Evolutionary conservation across 495 filamentous ascomycete species (phyloP).

Genomic region (Aspergillus conjunctus): DNA sequence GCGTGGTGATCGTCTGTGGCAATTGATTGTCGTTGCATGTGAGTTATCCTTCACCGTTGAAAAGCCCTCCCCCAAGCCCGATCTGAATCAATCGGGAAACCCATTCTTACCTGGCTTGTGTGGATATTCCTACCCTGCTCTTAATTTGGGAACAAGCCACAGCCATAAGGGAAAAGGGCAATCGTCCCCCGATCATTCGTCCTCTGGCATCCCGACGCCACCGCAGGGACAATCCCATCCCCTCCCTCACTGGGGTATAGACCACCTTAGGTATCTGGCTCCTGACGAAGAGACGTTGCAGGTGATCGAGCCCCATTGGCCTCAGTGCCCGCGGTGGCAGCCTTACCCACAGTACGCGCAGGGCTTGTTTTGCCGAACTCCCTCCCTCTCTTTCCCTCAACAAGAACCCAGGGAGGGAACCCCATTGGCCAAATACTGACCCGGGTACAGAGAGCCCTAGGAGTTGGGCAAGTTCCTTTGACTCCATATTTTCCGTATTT

Average conservation of each 20-base stretch:
- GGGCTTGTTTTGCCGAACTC: conserved; percentile 14
- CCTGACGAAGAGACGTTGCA: neutral
- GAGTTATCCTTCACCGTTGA: conserved; percentile 11
- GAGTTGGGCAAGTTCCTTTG: neutral
- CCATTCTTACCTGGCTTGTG: conserved; percentile 7
- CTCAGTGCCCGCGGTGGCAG: conserved; percentile 15
- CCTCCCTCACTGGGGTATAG: conserved; percentile 4
- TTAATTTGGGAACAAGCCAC: conserved; percentile 12
- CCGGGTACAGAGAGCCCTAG: no score
- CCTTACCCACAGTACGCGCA: conserved; percentile 17
- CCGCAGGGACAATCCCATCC: conserved; percentile 5
- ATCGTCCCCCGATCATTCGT: neutral
- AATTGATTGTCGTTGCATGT: conserved; percentile 13
- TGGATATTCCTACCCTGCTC: conserved; percentile 2
- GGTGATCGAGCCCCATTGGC: conserved; percentile 9
- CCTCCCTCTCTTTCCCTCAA: no score
- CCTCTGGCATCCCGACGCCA: conserved; percentile 4
- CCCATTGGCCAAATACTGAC: no score
- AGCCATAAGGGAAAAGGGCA: conserved; percentile 7
- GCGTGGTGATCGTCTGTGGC: conserved; percentile 13
- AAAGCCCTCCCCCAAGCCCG: neutral
- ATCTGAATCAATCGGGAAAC: conserved; percentile 1
- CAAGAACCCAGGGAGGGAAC: no score
- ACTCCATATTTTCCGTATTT: conserved; percentile 18
- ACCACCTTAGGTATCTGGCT: neutral